Conservation (phyloP, 2,329 filamentous ascomycete genomes). For the Trichoderma semiorbis region DNA sequence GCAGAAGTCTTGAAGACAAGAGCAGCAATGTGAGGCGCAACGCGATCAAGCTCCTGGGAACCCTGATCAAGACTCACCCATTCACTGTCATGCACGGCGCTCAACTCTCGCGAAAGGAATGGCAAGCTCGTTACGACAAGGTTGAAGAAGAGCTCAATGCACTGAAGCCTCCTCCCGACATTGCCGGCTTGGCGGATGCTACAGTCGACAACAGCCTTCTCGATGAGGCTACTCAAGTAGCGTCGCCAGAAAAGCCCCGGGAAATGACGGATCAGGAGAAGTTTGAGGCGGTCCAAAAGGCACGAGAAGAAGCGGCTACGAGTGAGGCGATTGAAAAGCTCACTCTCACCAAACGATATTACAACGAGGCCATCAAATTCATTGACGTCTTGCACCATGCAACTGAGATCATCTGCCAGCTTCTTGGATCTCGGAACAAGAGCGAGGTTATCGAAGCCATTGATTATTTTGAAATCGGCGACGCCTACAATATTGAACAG, state of each 20-base stretch:
- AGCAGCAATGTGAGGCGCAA: conserved; percentile 96
- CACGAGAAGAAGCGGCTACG: conserved; percentile 81
- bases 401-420: conserved; percentile 75
- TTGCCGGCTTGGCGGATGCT: conserved; percentile 56
- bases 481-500: conserved; percentile 94
- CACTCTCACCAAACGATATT: conserved; percentile 84
- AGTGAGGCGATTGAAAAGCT: conserved; percentile 85
- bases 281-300: conserved; percentile 69
- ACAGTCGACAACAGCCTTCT: conserved; percentile 75
- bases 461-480: conserved; percentile 94
- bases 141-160: conserved; percentile 80
- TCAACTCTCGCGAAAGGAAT: conserved; percentile 78
- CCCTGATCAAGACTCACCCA: conserved; percentile 88
- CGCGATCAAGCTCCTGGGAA: conserved; percentile 86
- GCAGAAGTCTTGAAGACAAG: conserved; percentile 90
- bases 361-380: conserved; percentile 88
- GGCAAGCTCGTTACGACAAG: conserved; percentile 75
- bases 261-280: conserved; percentile 78
- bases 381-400: conserved; percentile 87
- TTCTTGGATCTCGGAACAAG: conserved; percentile 93
- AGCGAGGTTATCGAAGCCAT: conserved; percentile 98
- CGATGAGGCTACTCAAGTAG: conserved; percentile 83
- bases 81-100: conserved; percentile 90
- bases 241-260: conserved; percentile 61
- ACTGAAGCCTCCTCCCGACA: conserved; percentile 75